These are phyloP conservation scores for Phytophthora litchii DNA, from an alignment of 352 stramenopile species.

Conservation along the genomic window DNA sequence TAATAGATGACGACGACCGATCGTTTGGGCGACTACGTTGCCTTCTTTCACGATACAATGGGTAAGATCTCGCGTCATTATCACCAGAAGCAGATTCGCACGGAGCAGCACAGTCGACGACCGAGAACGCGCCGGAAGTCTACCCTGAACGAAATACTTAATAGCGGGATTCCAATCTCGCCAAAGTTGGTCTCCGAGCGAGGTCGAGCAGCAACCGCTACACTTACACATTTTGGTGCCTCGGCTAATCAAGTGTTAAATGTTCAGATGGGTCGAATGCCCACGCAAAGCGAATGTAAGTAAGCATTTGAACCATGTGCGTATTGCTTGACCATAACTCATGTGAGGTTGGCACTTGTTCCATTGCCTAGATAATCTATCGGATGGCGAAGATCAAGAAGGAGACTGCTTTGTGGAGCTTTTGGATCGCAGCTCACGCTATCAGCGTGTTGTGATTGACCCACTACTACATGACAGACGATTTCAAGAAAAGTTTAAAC, in stretches of 20 bases:
- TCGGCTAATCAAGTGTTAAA: constrained; percentile 33
- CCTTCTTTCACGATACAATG: constrained; percentile 79
- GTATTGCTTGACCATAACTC: neutral
- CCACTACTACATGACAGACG: constrained; percentile 53
- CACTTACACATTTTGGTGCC: constrained; percentile 12
- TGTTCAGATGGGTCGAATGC: constrained; percentile 41
- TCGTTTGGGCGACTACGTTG: constrained; percentile 69
- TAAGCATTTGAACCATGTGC: neutral
- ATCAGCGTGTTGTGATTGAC: constrained; percentile 60
- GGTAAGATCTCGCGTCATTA: constrained; percentile 54
- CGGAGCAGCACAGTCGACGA: constrained; percentile 27
- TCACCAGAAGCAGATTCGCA: constrained; percentile 46
- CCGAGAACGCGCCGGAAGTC: constrained; percentile 35
- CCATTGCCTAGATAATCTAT: constrained; percentile 11
- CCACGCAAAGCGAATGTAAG: constrained; percentile 33
- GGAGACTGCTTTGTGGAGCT: constrained; percentile 64
- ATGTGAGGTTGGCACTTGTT: neutral
- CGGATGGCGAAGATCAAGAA: constrained; percentile 35
- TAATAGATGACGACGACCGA: constrained; percentile 76
- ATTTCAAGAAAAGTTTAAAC: constrained; percentile 73
- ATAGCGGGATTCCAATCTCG: constrained; percentile 4
- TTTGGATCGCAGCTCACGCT: constrained; percentile 51
- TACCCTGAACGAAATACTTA: constrained; percentile 38
- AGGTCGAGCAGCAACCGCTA: constrained; percentile 14
- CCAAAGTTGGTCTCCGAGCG: constrained; percentile 14